Evolutionary conservation across 257 asterid species (phyloP), one percentile per base, ranked within the genome.

Genomic region (Cinchona pubescens): DNA sequence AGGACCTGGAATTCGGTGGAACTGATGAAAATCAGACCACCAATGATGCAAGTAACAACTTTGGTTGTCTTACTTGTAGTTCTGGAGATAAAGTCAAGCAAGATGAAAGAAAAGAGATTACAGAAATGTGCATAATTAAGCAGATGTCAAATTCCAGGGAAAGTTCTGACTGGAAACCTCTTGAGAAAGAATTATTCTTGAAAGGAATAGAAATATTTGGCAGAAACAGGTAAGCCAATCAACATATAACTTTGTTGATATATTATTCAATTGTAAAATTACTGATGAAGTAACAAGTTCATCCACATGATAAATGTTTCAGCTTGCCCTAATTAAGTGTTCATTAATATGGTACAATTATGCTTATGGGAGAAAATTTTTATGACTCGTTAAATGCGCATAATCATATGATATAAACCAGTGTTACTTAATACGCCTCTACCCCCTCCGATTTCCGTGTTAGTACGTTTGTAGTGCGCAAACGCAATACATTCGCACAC

Each of bases 201-300:
- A 95, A 95, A 76, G 99, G 99, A 56, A 79, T 91, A 75, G 97
- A 92, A 83, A 92, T 95, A 63, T 95, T 90, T 87, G 99, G 99
- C 77, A 88, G 89, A 86, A 92, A 92, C 76, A 95, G 99, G 99
- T 91, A 84, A 18, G 79, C 25, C 45, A 73, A 65, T n/a, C 30
- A 59, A 25, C 40, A 7, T 72, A 13, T 53, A 19, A 53, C 60
- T 53, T 58, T 25, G 18, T 58, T 27, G 7, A 3, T 9, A 10
- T 12, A 58, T 58, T 25, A 27, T 11, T 25, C 27, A 58, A 5
- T 25, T 58, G 32, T 25, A 27, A 58, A 11, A 25, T 18, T 25
- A 25, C 30, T 23, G n/a, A 23, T 13, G 37, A 71, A 23, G 35
- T 38, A 49, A 70, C 45, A 71, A 51, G 46, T 71, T 55, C 55